Percentiles rank a stretch among this genome's conserved stretches.
Conservation (phyloP, 768 basidiomycete genomes). For the Pulveroboletus sp. region DNA sequence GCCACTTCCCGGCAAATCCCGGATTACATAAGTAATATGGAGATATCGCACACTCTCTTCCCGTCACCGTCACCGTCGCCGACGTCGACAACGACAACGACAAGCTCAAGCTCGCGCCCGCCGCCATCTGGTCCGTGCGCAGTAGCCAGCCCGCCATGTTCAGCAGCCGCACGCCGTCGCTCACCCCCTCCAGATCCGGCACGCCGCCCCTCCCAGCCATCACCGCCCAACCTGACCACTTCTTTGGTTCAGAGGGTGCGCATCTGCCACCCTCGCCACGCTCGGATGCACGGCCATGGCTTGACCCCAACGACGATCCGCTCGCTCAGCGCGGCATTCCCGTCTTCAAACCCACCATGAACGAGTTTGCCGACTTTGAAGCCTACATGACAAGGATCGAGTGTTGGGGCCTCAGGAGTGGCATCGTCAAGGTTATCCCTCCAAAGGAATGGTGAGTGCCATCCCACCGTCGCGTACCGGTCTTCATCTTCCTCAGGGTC, state of each 20-base stretch:
- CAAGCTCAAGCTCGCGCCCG: not conserved
- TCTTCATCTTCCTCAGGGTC: constrained; percentile 46
- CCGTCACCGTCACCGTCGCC: constrained; percentile 2
- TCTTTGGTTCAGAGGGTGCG: constrained; percentile 57
- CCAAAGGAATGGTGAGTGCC: constrained; percentile 84
- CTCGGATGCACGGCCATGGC: constrained; percentile 62
- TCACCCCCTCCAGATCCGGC: constrained; percentile 47
- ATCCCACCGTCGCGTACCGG: constrained; percentile 12
- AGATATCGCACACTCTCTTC: constrained; percentile 2
- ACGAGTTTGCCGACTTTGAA: constrained; percentile 91
- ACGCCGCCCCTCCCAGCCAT: constrained; percentile 40
- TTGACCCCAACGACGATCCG: constrained; percentile 79
- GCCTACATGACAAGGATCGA: constrained; percentile 84
- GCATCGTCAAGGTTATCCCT: constrained; percentile 95
- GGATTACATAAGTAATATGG: no score
- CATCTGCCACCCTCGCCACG: constrained; percentile 56
- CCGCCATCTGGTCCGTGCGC: no score
- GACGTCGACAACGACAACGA: constrained; percentile 9
- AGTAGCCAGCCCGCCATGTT: constrained; percentile 22
- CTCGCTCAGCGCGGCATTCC: constrained; percentile 87
- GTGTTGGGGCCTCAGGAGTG: constrained; percentile 86
- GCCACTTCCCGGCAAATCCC: no score
- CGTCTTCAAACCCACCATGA: constrained; percentile 92
- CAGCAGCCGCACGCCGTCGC: constrained; percentile 29
- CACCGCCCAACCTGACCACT: constrained; percentile 77